phyloP scores from a whole-genome alignment of 139 green algal genomes.

The Asterochloris erici region DNA sequence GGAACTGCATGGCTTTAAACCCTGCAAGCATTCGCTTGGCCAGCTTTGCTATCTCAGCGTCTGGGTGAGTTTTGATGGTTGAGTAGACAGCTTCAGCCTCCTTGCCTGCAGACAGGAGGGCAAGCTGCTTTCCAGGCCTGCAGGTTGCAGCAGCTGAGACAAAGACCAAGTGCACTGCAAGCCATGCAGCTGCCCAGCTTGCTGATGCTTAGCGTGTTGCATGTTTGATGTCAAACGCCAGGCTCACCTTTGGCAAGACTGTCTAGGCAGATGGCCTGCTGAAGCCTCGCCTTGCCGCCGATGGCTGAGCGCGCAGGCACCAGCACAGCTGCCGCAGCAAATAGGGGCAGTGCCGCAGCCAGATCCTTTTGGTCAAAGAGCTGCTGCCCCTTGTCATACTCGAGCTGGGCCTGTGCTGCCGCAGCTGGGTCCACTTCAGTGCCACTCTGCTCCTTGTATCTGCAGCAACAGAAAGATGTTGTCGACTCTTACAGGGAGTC shows the following conservation, averaged over 20 bases:
- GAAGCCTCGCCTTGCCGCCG: constrained; percentile 66
- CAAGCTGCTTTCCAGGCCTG: no score
- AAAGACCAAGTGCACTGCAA: no score
- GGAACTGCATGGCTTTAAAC: constrained; percentile 58
- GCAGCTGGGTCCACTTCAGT: constrained; percentile 9
- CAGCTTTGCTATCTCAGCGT: constrained; percentile 47
- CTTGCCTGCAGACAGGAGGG: constrained; percentile 2
- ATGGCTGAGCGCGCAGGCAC: constrained; percentile 37
- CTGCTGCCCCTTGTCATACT: constrained; percentile 18
- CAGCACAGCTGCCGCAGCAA: constrained; percentile 24
- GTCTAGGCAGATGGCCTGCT: constrained; percentile 83
- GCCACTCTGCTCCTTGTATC: constrained; percentile 14
- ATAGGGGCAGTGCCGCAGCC: constrained; percentile 5
- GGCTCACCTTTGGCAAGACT: constrained; percentile 35
- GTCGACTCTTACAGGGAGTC: no score
- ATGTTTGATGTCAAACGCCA: neutral
- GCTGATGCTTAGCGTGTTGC: neutral
- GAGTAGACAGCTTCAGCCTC: constrained; percentile 69
- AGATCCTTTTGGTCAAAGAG: constrained; percentile 22
- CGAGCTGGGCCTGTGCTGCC: constrained; percentile 2
- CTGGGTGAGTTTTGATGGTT: constrained; percentile 45
- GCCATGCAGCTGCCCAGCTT: no score
- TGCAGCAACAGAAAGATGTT: neutral
- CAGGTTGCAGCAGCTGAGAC: no score
- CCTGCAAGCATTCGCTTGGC: constrained; percentile 78